These are phyloP conservation scores for Vanrija humicola DNA, from an alignment of 1,284 basidiomycete species.

Conservation along the genomic window DNA sequence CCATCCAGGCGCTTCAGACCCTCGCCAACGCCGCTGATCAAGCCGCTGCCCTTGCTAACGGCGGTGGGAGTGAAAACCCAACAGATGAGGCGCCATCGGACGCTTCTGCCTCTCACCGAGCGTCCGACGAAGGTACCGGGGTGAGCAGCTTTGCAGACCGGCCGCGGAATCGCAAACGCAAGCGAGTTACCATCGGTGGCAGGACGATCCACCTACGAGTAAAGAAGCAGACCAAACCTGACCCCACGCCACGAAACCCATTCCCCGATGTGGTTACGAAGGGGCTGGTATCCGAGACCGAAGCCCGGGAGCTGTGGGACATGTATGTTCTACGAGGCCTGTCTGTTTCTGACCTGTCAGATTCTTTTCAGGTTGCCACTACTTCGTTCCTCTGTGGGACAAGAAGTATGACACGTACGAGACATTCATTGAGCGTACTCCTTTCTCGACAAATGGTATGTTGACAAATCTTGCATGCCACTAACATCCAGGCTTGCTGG, in stretches of 20 bases:
- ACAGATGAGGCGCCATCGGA: not conserved
- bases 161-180: conserved; percentile 26
- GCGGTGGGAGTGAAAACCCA: conserved; percentile 3
- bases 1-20: conserved; percentile 87
- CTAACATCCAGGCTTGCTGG: conserved; percentile 57
- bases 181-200: conserved; percentile 31
- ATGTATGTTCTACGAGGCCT: conserved; percentile 60
- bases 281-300: conserved; percentile 68
- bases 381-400: conserved; percentile 91
- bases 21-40: conserved; percentile 89
- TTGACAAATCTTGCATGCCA: not conserved
- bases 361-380: conserved; percentile 91
- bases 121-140: not conserved
- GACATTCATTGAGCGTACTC: conserved; percentile 78
- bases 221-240: conserved; percentile 79
- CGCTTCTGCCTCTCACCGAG: not conserved
- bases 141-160: conserved; percentile 3
- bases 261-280: conserved; percentile 51
- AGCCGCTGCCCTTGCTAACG: conserved; percentile 56
- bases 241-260: conserved; percentile 70
- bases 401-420: conserved; percentile 86
- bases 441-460: conserved; percentile 64
- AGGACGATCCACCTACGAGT: conserved; percentile 55
- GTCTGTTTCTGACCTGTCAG: conserved; percentile 51
- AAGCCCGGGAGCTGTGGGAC: conserved; percentile 78